Evolutionary conservation across 73 alveolate species (phyloP), one percentile per base, ranked within the genome.

Genomic region (Stentor roeselii): DNA sequence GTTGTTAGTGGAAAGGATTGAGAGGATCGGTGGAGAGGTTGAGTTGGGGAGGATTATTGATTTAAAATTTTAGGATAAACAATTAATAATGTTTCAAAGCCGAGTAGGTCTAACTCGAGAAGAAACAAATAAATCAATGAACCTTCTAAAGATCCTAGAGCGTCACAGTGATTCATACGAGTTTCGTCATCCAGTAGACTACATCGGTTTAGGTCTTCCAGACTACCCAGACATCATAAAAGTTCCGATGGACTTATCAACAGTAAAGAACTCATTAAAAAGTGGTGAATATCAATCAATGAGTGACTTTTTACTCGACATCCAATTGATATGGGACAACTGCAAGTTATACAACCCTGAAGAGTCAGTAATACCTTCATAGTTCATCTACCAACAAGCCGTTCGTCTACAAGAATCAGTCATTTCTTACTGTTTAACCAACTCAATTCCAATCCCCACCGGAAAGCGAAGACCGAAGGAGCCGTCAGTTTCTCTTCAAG

Each of bases 281-380:
- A 36, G 76, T 3, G 87, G 86, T 34, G 78, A 58, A 11, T 76
- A 76, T 35, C 36, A 76, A 76, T 84, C 85, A 15, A 84, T 87
- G 75, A 96, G 92, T 59, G 97, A 90, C 21, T 91, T 92, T 90
- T 89, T 91, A 86, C 83, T 76, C 74, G 99, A 95, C 88, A 41
- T 95, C 4, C 94, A 91, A 88, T 80, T 92, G 50, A 88, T 95
- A 11, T 95, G 99, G 99, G 97, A 95, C 80, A 92, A 95, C 92
- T 95, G 99, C 87, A 93, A 95, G 86, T 82, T 93, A 32, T 95
- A 93, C 87, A 95, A 95, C 84, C 86, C 86, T 32, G 87, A 88
- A 11, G 96, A 87, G 37, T 60, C 90, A 59, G 93, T 41, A 11
- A 88, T 91, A 36, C 82, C 83, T 75, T 78, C 77, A 50, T 75